Percentiles rank a stretch among this genome's conserved stretches.
Conservation (phyloP, 2,329 filamentous ascomycete genomes). For the Phyllachora maydis region DNA sequence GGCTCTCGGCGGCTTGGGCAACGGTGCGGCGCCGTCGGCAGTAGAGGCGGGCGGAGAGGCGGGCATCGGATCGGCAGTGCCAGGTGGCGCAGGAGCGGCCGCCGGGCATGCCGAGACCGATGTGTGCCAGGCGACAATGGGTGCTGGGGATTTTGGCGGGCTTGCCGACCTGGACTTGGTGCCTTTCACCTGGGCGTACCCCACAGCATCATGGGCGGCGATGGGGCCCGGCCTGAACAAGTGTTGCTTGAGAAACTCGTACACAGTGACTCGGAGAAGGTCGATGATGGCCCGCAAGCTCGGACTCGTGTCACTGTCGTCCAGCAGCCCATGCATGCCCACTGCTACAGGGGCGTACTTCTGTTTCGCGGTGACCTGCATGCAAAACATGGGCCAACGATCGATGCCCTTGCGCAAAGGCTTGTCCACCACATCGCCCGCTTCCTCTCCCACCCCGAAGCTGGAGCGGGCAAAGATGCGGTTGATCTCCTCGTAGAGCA, state of each 20-base stretch:
- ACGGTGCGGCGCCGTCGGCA: too few species aligned
- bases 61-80: too few species aligned
- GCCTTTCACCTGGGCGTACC: too few species aligned
- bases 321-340: slow-evolving; percentile 18
- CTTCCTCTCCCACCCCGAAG: slow-evolving; percentile 45
- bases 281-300: slow-evolving; percentile 35
- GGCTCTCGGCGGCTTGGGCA: too few species aligned
- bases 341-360: slow-evolving; percentile 2
- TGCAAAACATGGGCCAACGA: slow-evolving; percentile 72
- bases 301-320: slow-evolving; percentile 22
- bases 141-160: too few species aligned
- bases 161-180: too few species aligned
- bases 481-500: slow-evolving; percentile 65
- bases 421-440: slow-evolving; percentile 19
- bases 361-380: slow-evolving; percentile 34
- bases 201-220: too few species aligned
- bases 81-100: too few species aligned
- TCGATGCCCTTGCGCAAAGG: slow-evolving; percentile 44
- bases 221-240: slow-evolving; percentile 46
- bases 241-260: slow-evolving; percentile 56
- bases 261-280: slow-evolving; percentile 46
- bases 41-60: too few species aligned
- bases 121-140: too few species aligned
- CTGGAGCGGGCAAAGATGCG: slow-evolving; percentile 52
- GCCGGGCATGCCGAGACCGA: too few species aligned